Percentiles rank a stretch among this genome's conserved stretches.
These are phyloP conservation scores for Hymenoscyphus infarciens DNA, from an alignment of 2,329 filamentous ascomycete genomes.

Conservation along the genomic window DNA sequence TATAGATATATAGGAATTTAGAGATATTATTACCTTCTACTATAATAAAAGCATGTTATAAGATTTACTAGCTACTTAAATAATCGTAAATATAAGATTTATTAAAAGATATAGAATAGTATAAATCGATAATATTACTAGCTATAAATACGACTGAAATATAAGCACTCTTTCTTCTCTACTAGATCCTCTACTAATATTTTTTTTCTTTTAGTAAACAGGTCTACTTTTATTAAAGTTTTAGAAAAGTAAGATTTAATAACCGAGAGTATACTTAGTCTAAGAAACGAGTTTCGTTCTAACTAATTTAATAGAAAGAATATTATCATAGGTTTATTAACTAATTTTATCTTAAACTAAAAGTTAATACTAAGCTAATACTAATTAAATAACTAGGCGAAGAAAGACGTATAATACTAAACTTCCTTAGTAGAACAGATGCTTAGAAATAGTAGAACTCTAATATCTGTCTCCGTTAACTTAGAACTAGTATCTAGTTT, in stretches of 20 bases:
- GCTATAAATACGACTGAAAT: conserved; percentile 19
- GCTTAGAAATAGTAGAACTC: conserved; percentile 15
- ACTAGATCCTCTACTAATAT: neutral
- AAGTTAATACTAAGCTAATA: neutral
- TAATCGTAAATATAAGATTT: conserved; percentile 12
- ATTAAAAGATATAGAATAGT: conserved; percentile 15
- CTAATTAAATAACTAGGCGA: conserved; percentile 1
- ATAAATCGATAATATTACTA: conserved; percentile 20
- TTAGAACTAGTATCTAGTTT: conserved; percentile 24
- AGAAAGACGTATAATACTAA: conserved; percentile 10
- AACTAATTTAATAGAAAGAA: neutral
- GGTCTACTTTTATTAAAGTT: neutral
- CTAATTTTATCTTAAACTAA: neutral
- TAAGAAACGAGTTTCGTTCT: neutral
- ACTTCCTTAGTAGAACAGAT: conserved; percentile 12
- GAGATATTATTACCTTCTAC: neutral
- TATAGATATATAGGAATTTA: neutral
- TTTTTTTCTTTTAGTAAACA: neutral
- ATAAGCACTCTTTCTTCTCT: neutral
- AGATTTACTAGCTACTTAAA: conserved; percentile 20
- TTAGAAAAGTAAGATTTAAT: conserved; percentile 7
- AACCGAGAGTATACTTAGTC: neutral
- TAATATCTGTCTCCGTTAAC: conserved; percentile 17
- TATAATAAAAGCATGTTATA: conserved; percentile 12
- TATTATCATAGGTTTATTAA: neutral